Evolutionary conservation across 768 basidiomycete genomes (phyloP), one percentile per base, ranked within the genome.

Genomic region (Ephemerocybe angulata): DNA sequence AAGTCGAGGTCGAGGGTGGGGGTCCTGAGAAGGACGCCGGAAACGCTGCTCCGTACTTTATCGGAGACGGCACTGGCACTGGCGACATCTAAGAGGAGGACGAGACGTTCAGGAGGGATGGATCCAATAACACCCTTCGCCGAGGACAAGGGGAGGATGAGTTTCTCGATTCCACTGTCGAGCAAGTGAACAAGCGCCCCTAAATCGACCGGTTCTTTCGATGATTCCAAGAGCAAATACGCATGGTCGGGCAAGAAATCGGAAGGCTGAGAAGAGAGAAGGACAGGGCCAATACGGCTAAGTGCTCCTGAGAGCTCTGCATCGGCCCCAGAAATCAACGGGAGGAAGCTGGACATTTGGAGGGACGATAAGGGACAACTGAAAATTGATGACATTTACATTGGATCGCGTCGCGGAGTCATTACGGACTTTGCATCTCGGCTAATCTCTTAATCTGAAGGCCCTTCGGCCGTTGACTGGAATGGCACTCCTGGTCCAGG

Each of bases 21-120:
- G 2, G 87, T 85, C 67, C 90, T 92, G 65, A 93, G 81, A 40
- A 93, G 75, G 4, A 93, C 86, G 50, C 89, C 90, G 28, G 88
- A 87, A 51, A 90, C 83, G 17, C 82, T 84, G 61, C 76, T 83
- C 27, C 87, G 83, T 49, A 89, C 76, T 58, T 78, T 86, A 67
- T 91, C 87, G 4, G 88, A 83, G 31, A 93, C 84, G 17, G 88
- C 85, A 60, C 81, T 87, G 58, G 83, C 82, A 59, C 84, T 87
- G 53, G 76, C 83, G 28, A 84, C 85, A 59, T 90, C 88, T 55
- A 95, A 78, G 27, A 90, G 78, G 50, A 97, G 79, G 41, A 90
- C 67, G 52, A 98, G 72, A 17, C 93, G 81, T 21, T 88, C 79
- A 2, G 84, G 70, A 2, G 91, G 88, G 27, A 96, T 71, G 27